Evolutionary conservation across 2,329 filamentous ascomycete species (phyloP).

Genomic region (Fusarium longipes): DNA sequence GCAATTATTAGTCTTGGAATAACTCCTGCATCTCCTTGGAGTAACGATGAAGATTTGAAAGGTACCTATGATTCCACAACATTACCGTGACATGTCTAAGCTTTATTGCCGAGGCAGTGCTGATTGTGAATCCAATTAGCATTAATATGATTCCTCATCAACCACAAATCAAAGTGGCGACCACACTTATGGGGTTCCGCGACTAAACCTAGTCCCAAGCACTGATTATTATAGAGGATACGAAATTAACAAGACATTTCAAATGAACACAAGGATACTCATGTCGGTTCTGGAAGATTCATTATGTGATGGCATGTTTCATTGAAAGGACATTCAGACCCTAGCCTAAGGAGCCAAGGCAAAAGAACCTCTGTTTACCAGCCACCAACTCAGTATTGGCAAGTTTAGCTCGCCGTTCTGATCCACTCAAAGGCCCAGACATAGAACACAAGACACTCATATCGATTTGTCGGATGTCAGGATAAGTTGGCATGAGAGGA

Average conservation of each 20-base stretch:
- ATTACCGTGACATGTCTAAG: constrained; percentile 5
- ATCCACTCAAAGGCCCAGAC: constrained; percentile 34
- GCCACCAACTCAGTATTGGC: constrained; percentile 32
- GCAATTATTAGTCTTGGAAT: constrained; percentile 4
- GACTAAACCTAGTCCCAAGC: constrained; percentile 12
- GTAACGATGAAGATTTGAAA: not conserved
- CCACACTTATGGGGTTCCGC: constrained; percentile 1
- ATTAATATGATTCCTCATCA: constrained; percentile 33
- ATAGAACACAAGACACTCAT: constrained; percentile 9
- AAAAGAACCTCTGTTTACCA: constrained; percentile 24
- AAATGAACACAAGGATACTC: constrained; percentile 4
- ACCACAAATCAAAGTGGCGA: constrained; percentile 15
- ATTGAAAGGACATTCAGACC: constrained; percentile 1
- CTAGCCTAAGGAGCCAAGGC: constrained; percentile 4
- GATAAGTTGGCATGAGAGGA: constrained; percentile 1
- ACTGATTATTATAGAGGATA: not conserved
- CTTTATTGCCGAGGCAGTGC: constrained; percentile 7
- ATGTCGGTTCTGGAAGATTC: constrained; percentile 18
- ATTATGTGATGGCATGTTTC: constrained; percentile 7
- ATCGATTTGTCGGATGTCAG: constrained; percentile 4
- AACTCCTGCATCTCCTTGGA: not conserved
- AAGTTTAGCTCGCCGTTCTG: constrained; percentile 10
- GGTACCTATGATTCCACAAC: constrained; percentile 14
- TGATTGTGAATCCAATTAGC: constrained; percentile 20
- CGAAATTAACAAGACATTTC: constrained; percentile 7